Evolutionary conservation across 2,329 filamentous ascomycete species (phyloP).

Genomic region (Calycina marina): DNA sequence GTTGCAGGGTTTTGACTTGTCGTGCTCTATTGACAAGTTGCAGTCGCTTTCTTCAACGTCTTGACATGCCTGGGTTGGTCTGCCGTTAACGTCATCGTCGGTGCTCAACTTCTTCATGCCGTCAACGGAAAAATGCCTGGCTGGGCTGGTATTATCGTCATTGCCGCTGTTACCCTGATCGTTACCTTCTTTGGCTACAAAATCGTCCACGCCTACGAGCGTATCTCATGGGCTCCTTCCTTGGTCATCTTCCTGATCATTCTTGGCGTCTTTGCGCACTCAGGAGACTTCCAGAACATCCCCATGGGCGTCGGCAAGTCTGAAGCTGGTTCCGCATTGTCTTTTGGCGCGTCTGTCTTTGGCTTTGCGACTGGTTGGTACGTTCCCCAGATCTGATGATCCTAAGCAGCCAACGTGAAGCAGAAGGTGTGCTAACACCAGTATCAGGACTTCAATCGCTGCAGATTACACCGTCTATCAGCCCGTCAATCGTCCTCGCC

Average conservation of each 20-base stretch:
- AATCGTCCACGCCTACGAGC: slow-evolving; percentile 41
- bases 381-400: no score
- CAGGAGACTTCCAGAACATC: slow-evolving; percentile 32
- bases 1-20: no score
- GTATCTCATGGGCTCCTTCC: slow-evolving; percentile 41
- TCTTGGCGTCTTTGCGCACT: slow-evolving; percentile 36
- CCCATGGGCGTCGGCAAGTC: slow-evolving; percentile 25
- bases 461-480: slow-evolving; percentile 45
- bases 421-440: no score
- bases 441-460: slow-evolving; percentile 42
- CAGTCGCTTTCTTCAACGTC: slow-evolving; percentile 45
- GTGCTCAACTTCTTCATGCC: slow-evolving; percentile 41
- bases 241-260: slow-evolving; percentile 39
- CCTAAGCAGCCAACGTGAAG: no score
- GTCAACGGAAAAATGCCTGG: slow-evolving; percentile 33
- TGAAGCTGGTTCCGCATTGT: no score
- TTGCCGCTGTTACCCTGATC: slow-evolving; percentile 38
- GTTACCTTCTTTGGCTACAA: slow-evolving; percentile 48
- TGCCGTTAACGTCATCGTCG: slow-evolving; percentile 46
- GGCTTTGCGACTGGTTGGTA: slow-evolving; percentile 50
- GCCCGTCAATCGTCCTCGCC: slow-evolving; percentile 28
- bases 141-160: slow-evolving; percentile 45
- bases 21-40: slow-evolving; percentile 47
- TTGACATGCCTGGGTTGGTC: no score
- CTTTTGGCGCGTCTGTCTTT: slow-evolving; percentile 45